These are phyloP conservation scores for Capronia epimyces DNA, from an alignment of 2,329 filamentous ascomycete genomes.

Conservation along the genomic window DNA sequence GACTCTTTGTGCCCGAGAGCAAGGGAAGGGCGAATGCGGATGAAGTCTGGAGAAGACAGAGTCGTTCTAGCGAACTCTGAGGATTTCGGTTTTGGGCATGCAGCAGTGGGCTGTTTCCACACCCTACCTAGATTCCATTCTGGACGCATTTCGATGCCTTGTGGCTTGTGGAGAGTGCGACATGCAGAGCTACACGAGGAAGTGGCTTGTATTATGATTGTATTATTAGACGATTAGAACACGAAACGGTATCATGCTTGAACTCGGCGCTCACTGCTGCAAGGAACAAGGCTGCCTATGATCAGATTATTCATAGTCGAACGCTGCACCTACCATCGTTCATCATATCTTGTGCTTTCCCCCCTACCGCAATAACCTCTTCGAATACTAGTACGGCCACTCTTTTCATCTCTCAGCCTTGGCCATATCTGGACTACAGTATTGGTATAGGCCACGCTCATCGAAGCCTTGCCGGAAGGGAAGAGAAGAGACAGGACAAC, in stretches of 20 bases:
- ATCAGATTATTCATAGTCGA: too few species aligned
- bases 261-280: background rate
- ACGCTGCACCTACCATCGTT: too few species aligned
- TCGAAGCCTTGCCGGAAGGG: too few species aligned
- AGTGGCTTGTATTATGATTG: constrained; percentile 4
- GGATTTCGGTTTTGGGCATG: background rate
- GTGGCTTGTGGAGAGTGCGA: background rate
- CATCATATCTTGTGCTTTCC: too few species aligned
- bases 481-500: too few species aligned
- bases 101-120: background rate
- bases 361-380: too few species aligned
- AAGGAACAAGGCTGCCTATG: too few species aligned
- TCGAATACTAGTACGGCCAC: too few species aligned
- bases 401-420: too few species aligned
- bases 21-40: constrained; percentile 75
- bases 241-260: background rate
- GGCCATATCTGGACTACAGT: too few species aligned
- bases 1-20: constrained; percentile 73
- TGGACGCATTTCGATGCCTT: too few species aligned
- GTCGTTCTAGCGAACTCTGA: background rate
- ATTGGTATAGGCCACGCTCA: too few species aligned
- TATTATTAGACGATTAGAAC: background rate
- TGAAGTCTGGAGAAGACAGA: constrained; percentile 71
- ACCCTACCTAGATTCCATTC: background rate
- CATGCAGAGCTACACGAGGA: background rate